These are phyloP conservation scores for Hammondia hammondi DNA, from an alignment of 169 alveolate genomes.

Conservation along the genomic window DNA sequence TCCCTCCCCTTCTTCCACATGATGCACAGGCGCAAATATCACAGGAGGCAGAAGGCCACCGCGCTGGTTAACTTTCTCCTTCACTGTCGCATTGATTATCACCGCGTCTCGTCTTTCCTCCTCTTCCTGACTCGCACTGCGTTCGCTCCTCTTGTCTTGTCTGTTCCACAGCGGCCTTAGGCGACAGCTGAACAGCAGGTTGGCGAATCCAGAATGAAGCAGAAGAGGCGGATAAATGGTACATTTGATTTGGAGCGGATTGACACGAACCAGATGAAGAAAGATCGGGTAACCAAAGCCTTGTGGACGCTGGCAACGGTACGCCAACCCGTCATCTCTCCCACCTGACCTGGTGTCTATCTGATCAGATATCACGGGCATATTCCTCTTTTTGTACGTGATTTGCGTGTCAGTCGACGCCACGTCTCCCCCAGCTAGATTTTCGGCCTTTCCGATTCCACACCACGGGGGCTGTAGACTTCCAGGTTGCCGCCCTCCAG, in stretches of 20 bases:
- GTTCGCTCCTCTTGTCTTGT: neutral
- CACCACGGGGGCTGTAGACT: no score
- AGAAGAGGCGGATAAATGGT: constrained; percentile 12
- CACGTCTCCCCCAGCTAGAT: no score
- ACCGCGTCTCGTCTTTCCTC: neutral
- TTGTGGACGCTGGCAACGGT: no score
- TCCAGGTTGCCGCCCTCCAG: no score
- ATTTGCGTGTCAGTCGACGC: no score
- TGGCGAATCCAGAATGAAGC: neutral
- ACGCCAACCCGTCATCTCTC: no score
- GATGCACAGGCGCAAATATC: neutral
- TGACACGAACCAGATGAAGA: neutral
- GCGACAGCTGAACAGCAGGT: neutral
- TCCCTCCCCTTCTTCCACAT: neutral
- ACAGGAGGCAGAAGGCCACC: neutral
- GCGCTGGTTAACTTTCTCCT: neutral
- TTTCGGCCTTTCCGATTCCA: no score
- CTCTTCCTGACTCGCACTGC: neutral
- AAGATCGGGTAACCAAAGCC: neutral
- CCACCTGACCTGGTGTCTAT: no score
- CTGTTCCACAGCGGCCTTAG: neutral
- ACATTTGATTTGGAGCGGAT: neutral
- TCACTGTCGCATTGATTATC: neutral
- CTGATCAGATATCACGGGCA: no score
- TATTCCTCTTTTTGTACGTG: no score